Percentiles rank a stretch among this genome's conserved stretches.
Evolutionary conservation across 306 rosid genomes (phyloP).

Genomic region (Fagus crenata): DNA sequence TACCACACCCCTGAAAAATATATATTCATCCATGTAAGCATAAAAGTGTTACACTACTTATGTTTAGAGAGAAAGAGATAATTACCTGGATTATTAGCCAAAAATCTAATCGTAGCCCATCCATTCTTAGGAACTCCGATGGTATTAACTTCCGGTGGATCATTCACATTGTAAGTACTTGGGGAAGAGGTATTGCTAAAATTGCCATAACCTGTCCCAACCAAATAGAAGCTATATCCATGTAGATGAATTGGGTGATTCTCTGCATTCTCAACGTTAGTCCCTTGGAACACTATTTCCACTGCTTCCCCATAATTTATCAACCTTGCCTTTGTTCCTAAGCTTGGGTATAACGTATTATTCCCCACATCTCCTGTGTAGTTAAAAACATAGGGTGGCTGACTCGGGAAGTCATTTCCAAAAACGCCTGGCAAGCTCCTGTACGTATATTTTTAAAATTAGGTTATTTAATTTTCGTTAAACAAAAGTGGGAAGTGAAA

Average conservation of each 20-base stretch:
- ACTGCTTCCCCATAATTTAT: constrained; percentile 36
- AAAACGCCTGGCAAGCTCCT: constrained; percentile 39
- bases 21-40: not conserved
- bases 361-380: constrained; percentile 39
- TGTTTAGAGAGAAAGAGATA: not conserved
- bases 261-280: constrained; percentile 33
- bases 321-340: constrained; percentile 29
- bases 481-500: not conserved
- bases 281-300: constrained; percentile 51
- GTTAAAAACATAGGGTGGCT: constrained; percentile 34
- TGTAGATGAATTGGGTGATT: constrained; percentile 57
- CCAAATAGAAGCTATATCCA: constrained; percentile 45
- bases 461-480: not conserved
- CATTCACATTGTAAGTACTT: constrained; percentile 32
- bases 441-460: not conserved
- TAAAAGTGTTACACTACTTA: not conserved
- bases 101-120: constrained; percentile 42
- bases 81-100: constrained; percentile 44
- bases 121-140: constrained; percentile 40
- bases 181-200: constrained; percentile 15
- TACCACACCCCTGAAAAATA: constrained; percentile 41
- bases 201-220: constrained; percentile 40
- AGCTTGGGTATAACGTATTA: constrained; percentile 18
- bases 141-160: constrained; percentile 38
- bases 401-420: constrained; percentile 27